A percentile compares a stretch with the other conserved stretches of the same genome.
These are phyloP conservation scores for Westerdykella sp. DNA, from an alignment of 2,329 filamentous ascomycete genomes.

Conservation along the genomic window DNA sequence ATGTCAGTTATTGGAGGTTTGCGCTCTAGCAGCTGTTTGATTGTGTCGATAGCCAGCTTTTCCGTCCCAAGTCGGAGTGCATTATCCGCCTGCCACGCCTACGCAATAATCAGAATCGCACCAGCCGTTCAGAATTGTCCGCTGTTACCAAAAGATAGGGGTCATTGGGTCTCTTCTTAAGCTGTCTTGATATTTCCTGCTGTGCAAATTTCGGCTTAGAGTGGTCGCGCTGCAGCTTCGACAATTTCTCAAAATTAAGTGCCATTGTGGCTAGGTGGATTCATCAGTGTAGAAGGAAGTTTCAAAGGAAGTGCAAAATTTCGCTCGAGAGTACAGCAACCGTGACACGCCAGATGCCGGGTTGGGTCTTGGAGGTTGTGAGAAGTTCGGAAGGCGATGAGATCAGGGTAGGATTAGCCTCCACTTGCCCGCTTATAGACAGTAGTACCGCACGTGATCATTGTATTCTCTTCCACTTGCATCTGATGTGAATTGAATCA, in stretches of 20 bases:
- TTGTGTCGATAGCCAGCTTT: conserved; percentile 5
- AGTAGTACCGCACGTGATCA: too few species aligned
- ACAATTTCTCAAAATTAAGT: conserved; percentile 32
- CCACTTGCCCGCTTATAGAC: too few species aligned
- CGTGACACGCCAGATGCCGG: too few species aligned
- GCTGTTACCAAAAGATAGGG: conserved; percentile 28
- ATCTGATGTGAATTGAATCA: too few species aligned
- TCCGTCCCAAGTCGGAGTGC: conserved; percentile 13
- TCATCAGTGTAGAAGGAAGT: too few species aligned
- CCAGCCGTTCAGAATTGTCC: neutral
- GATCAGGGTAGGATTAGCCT: too few species aligned
- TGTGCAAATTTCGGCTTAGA: conserved; percentile 28
- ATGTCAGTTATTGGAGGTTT: conserved; percentile 20
- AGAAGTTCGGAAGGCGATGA: too few species aligned
- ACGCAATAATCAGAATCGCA: neutral
- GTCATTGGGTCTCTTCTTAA: conserved; percentile 33
- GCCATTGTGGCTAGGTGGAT: conserved; percentile 18
- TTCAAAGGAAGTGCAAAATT: too few species aligned
- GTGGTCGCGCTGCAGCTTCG: conserved; percentile 24
- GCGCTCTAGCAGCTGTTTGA: conserved; percentile 15
- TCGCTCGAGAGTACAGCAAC: too few species aligned
- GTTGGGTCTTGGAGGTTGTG: too few species aligned
- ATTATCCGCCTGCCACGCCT: conserved; percentile 31
- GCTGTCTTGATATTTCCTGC: conserved; percentile 25
- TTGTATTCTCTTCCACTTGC: too few species aligned